Evolutionary conservation across 768 basidiomycete genomes (phyloP).

Genomic region (Rhizopogon vinicolor): DNA sequence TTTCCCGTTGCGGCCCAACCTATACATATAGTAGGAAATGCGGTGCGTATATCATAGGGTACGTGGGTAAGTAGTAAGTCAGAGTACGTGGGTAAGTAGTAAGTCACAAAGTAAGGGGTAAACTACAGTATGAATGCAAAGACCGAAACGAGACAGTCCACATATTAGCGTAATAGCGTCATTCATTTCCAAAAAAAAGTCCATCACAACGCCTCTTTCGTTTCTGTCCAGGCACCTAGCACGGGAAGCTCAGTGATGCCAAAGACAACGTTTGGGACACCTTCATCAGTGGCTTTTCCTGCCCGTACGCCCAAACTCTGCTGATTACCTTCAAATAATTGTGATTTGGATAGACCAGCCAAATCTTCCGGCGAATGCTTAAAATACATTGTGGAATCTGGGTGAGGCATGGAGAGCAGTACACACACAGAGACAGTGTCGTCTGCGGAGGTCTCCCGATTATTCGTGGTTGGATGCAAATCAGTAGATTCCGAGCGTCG

Average conservation of each 20-base stretch:
- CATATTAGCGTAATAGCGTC: too few species aligned
- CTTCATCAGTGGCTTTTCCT: conserved; percentile 25
- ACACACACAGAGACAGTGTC: conserved; percentile 51
- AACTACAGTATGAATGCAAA: too few species aligned
- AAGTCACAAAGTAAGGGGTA: too few species aligned
- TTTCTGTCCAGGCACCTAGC: neutral
- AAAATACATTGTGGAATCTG: conserved; percentile 13
- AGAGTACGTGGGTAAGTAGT: too few species aligned
- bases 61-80: too few species aligned
- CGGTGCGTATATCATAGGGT: too few species aligned
- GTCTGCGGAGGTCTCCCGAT: conserved; percentile 7
- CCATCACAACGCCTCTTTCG: neutral
- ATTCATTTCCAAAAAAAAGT: neutral
- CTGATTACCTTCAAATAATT: conserved; percentile 1
- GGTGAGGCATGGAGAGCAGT: conserved; percentile 54
- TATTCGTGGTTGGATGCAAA: neutral
- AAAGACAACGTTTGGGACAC: conserved; percentile 45
- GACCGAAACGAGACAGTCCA: too few species aligned
- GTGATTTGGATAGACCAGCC: conserved; percentile 14
- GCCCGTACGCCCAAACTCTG: conserved; percentile 4
- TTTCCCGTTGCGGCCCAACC: too few species aligned
- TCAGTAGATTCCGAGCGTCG: conserved; percentile 5
- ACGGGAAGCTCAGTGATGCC: conserved; percentile 38
- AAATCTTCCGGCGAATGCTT: conserved; percentile 11
- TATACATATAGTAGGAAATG: too few species aligned